Percentiles rank a stretch among this genome's conserved stretches.
Evolutionary conservation across 176 grass and related monocot species (phyloP).

Genomic region (Secale cereale): DNA sequence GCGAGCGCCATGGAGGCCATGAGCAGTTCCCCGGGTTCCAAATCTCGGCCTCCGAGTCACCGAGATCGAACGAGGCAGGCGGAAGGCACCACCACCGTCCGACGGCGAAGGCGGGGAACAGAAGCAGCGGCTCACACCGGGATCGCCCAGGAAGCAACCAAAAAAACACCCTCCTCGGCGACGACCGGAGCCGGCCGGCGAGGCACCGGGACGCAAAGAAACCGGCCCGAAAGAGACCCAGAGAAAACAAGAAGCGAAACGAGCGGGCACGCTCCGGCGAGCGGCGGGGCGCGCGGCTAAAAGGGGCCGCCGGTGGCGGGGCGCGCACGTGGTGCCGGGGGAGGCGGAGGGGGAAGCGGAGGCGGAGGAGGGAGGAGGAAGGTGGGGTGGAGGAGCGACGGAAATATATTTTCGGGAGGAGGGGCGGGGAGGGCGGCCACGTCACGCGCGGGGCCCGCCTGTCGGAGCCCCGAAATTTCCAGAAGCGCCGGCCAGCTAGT

Average conservation of each 20-base stretch:
- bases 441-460: slow-evolving; percentile 21
- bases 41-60: neutral
- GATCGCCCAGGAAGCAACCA: neutral
- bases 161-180: neutral
- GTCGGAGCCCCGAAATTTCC: slow-evolving; percentile 40
- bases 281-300: neutral
- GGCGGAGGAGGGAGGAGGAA: neutral
- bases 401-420: slow-evolving; percentile 36
- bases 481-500: slow-evolving; percentile 42
- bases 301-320: neutral
- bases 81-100: neutral
- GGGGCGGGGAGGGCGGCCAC: slow-evolving; percentile 33
- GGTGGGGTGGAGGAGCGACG: neutral
- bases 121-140: neutral
- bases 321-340: neutral
- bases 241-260: neutral
- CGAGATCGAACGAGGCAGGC: neutral
- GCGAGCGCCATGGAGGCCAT: slow-evolving; percentile 24
- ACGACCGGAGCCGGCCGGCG: neutral
- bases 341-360: neutral
- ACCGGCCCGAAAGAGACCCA: neutral
- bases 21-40: neutral
- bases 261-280: neutral
- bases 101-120: neutral
- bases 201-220: neutral